Evolutionary conservation across 139 green algal genomes (phyloP), one percentile per base, ranked within the genome.

Genomic region (Chlamydomonas asymmetrica): DNA sequence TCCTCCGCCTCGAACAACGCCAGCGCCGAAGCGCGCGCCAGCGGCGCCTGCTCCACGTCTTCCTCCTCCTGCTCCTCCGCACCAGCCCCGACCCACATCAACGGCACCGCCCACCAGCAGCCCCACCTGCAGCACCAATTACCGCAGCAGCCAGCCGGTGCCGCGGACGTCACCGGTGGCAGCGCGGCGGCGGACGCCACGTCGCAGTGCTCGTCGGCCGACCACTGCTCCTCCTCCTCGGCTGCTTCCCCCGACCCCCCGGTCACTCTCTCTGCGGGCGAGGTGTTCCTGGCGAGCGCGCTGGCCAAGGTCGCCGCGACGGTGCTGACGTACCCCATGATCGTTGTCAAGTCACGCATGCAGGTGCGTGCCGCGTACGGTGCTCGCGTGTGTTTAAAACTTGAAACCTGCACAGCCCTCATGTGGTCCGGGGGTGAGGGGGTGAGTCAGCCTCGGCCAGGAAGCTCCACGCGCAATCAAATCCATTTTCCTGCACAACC

Each of bases 271-370:
- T 78, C 75, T 3, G 79, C 89, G 5, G 45, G 48, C 2, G 89
- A 97, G 69, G 82, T 97, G 10, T 98, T 98, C 77, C 38, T 76
- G n/a, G 71, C 92, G 16, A 89, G 86, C 13, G 88, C 92, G 1
- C 52, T 96, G 35, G 91, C 94, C 66, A 98, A 98, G 88, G 78
- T 82, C 34, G 76, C 69, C 9, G 94, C 94, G 20, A 98, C 95
- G 6, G 39, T 98, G 20, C 66, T 91, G 16, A 98, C 95, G 0
- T 98, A 98, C 84, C 94, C 94, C 2, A 79, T 98, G 77, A 88
- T 97, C 38, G 90, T 97, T 43, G 86, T 98, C 64, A 98, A 98
- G 89, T 86, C 84, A 31, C 80, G 92, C 6, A 85, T 97, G 84
- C 90, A 94, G 68, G 82, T 76, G 4, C 37, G 62, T 2, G 35